Base-by-base conservation (phyloP, 441 rosid genomes). In the Syzygium malaccense region DNA sequence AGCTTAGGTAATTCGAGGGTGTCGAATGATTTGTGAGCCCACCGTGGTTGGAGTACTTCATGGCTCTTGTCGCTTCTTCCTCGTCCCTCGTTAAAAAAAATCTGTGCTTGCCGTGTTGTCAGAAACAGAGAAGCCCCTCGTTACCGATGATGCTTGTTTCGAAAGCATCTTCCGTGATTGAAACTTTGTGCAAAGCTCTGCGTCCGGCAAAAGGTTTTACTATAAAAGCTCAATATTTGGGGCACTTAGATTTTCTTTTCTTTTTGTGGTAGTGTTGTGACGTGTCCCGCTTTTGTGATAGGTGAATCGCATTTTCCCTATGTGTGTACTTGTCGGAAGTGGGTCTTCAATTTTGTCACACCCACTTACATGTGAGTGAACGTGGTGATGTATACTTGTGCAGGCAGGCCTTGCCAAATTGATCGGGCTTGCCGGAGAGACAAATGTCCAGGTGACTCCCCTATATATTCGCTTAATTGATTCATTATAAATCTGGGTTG, bases 331-430 rank as follows among this genome's bases (percentile, higher is more conserved):
- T 20, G 15, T 71, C 49, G 9, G 83, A 71, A 71, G 83, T 15
- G 28, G 57, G 51, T 84, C 57, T 84, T 26, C 57, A 3, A 51
- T 84, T 19, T 48, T 57, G 15, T 84, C n/a, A 32, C 48, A 30
- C 48, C 45, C 30, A 54, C 19, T 55, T 83, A 7, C 37, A 32
- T 2, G 86, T 48, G 54, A 45, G 54, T 85, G 25, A 54, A 15
- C n/a, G 64, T 32, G 10, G 48, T 30, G 86, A 55, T 48, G 53
- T 55, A 30, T 15, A n/a, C 51, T 86, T 89, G 85, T 92, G 92
- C 93, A 98, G 99, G 99, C 99, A 13, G 99, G 99, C 90, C 97
- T 98, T 32, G 99, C 99, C 68, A 98, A 98, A 87, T 94, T 98
- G 66, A 91, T 95, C 91, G 99, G 99, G 89, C 99, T 98, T 88